Conservation (phyloP, 208 protist species). For the Porcisia hertigi region DNA sequence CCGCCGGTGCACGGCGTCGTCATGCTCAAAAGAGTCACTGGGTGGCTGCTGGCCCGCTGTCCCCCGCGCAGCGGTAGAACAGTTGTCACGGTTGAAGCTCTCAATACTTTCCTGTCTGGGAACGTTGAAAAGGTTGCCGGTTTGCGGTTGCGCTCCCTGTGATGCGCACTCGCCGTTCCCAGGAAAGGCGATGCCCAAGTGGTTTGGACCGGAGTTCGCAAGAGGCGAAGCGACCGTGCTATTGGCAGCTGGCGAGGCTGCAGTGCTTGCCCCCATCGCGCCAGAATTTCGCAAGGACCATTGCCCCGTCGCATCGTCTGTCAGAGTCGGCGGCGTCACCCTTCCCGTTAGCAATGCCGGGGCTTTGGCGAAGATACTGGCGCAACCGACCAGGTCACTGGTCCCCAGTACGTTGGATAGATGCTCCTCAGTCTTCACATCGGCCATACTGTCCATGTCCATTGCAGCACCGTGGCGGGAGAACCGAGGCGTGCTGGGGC, state of each 20-base stretch:
- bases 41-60: constrained; percentile 15
- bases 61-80: constrained; percentile 12
- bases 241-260: neutral
- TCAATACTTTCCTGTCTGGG: constrained; percentile 6
- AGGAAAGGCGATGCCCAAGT: neutral
- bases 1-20: constrained; percentile 27
- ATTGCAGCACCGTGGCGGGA: too few relatives aligned
- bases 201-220: neutral
- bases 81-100: constrained; percentile 3
- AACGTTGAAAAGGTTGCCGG: neutral
- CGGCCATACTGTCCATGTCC: neutral
- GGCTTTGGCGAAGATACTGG: neutral
- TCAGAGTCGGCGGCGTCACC: neutral
- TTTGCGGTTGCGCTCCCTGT: neutral
- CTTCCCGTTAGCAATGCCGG: neutral
- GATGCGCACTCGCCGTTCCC: neutral
- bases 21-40: constrained; percentile 22
- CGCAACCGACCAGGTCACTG: neutral
- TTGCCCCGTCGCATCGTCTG: neutral
- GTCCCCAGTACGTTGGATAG: neutral
- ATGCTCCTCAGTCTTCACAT: neutral
- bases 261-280: neutral
- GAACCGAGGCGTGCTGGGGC: neutral
- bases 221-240: neutral
- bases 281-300: neutral